phyloP scores from a whole-genome alignment of 2,329 filamentous ascomycete species.

The Hypoxylon sp. region DNA sequence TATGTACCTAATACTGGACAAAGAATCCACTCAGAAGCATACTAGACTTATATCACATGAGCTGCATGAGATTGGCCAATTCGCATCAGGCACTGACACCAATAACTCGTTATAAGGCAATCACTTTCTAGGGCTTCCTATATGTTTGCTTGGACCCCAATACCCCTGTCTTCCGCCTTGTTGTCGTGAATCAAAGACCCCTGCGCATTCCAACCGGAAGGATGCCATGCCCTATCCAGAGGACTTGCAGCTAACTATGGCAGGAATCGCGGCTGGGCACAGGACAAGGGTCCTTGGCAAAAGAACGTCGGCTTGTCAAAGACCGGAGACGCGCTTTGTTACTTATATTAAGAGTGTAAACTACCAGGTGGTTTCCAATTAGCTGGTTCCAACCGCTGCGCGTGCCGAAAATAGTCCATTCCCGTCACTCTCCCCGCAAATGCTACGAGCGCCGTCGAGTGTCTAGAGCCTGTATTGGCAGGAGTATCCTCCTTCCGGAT shows the following conservation, averaged over 20 bases:
- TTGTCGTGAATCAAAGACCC: slow-evolving; percentile 14
- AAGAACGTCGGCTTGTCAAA: not conserved
- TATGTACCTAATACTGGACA: not conserved
- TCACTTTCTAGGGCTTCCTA: not conserved
- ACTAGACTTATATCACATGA: not conserved
- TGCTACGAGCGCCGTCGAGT: slow-evolving; percentile 3
- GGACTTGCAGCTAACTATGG: slow-evolving; percentile 8
- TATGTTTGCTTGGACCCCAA: not conserved
- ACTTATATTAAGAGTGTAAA: not conserved
- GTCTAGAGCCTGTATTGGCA: slow-evolving; percentile 10
- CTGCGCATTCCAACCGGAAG: slow-evolving; percentile 24
- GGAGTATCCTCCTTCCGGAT: slow-evolving; percentile 3
- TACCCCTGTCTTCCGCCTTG: slow-evolving; percentile 11
- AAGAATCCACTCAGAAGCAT: not conserved
- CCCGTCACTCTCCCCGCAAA: slow-evolving; percentile 9
- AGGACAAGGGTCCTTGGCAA: not conserved
- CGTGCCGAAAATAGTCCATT: not conserved
- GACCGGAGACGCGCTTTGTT: not conserved
- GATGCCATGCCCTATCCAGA: slow-evolving; percentile 16
- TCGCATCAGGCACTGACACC: not conserved
- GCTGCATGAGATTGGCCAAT: not conserved
- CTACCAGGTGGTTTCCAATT: not conserved
- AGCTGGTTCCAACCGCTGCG: slow-evolving; percentile 10
- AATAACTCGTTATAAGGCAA: not conserved
- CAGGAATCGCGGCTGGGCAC: slow-evolving; percentile 1